Evolutionary conservation across 768 basidiomycete genomes (phyloP).

Genomic region (Dentipellis sp.): DNA sequence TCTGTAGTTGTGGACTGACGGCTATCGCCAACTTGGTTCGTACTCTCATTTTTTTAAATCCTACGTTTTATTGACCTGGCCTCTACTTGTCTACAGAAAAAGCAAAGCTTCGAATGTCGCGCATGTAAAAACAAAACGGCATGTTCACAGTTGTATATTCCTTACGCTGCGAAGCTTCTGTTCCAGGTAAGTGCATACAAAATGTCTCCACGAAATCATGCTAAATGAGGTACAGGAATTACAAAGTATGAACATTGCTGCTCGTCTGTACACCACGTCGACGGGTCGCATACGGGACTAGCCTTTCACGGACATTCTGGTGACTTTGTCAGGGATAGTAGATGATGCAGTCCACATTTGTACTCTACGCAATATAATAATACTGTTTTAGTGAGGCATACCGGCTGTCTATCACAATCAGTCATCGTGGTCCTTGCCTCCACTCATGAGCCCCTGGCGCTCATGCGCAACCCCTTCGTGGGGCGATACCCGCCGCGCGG

Average conservation of each 20-base stretch:
- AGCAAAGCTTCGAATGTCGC: conserved; percentile 97
- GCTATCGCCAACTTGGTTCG: conserved; percentile 92
- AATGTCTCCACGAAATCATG: neutral
- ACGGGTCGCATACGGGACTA: conserved; percentile 76
- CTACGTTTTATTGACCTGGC: conserved; percentile 6
- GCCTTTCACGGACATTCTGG: neutral
- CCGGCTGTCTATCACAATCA: neutral
- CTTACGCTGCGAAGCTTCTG: conserved; percentile 93
- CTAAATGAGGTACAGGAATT: conserved; percentile 48
- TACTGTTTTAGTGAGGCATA: neutral
- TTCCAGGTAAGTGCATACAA: conserved; percentile 61
- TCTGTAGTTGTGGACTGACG: conserved; percentile 78
- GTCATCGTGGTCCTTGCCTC: conserved; percentile 12
- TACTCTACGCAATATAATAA: conserved; percentile 23
- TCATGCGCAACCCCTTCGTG: conserved; percentile 42
- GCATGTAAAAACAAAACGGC: conserved; percentile 97
- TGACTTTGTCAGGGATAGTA: conserved; percentile 4
- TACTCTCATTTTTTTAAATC: conserved; percentile 9
- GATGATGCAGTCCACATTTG: conserved; percentile 16
- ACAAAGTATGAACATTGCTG: conserved; percentile 93
- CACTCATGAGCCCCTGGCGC: conserved; percentile 55
- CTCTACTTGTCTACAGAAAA: conserved; percentile 49
- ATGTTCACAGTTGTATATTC: conserved; percentile 84
- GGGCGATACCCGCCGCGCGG: conserved; percentile 40
- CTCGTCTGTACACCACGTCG: conserved; percentile 78